Evolutionary conservation across 164 flowering plant species (phyloP), one percentile per base, ranked within the genome.

Genomic region (Sedum album): DNA sequence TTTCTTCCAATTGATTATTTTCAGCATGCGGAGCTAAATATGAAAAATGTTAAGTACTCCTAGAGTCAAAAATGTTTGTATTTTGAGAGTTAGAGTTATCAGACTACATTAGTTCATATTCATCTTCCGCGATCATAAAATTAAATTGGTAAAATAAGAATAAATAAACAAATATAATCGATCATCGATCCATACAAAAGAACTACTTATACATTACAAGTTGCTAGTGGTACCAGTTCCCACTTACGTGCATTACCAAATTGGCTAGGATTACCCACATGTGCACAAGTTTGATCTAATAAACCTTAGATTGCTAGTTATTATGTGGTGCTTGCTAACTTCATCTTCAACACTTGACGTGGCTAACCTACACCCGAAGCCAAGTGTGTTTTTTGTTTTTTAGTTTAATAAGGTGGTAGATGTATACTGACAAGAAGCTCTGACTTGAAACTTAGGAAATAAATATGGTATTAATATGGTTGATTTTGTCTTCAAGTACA

Each of bases 211-310:
- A 44, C 15, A 17, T n/a, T 11, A 17, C 48, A 44, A 44, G 48
- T 44, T 13, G 48, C 48, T 11, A 21, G 57, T 23, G 23, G 57
- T 51, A 51, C 57, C 62, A 57, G 33, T 57, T 57, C 62, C 62
- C 62, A 57, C 62, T 55, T 26, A 26, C 17, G 26, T 57, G 62
- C 62, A 57, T 57, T 33, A 28, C 33, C 62, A 28, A 57, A 57
- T 28, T 57, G 33, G 62, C 62, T 28, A 57, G 4, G 42, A 39
- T 14, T n/a, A 14, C 13, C 42, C 60, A 7, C 31, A 55, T 25
- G 25, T 55, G 60, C 8, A 55, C 17, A 23, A 25, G 61, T 8
- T 55, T 55, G 61, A 26, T 55, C 61, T 26, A 55, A 10, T 10
- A 23, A 55, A 26, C 17, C 30, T 14, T 23, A 55, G 15, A 25